Evolutionary conservation across 306 rosid genomes (phyloP), one percentile per base, ranked within the genome.

Genomic region (Vigna mungo): DNA sequence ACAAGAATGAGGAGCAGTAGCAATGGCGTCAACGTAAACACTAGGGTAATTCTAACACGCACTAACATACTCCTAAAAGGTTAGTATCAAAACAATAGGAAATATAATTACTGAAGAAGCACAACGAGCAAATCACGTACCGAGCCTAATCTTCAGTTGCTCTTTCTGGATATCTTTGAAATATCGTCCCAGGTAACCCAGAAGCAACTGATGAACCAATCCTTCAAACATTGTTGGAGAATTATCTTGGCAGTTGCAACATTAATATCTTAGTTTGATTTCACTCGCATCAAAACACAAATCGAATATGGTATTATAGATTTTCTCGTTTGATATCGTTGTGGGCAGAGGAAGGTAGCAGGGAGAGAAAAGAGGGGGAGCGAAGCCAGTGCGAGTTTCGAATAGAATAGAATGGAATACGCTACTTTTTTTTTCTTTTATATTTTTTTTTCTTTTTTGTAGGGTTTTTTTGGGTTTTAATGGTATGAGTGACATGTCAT

Each of bases 111-210:
- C 16, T n/a, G 36, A 58, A 68, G 18, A 36, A 61, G 72, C 60
- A 61, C 4, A 74, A 16, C 4, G 48, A 68, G 64, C 48, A n/a
- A 44, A 21, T 27, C 7, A 68, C 60, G 2, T 88, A 91, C 98
- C 98, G 20, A 94, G 84, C 23, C 91, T 85, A 83, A 94, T 86
- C 84, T 94, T 94, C 60, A 94, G 93, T 87, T 94, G 92, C 68
- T 92, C 90, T 76, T 85, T 90, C 89, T 89, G 97, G 30, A 94
- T 88, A 83, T 94, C 97, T 80, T 88, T 92, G 76, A 94, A 80
- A 72, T 89, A 94, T 66, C 87, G 90, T 14, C 97, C 92, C 16
- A 94, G 76, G 82, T 90, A 94, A 27, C 98, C 98, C 63, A 87
- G 79, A 72, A 94, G 93, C 73, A 94, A 78, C 86, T 88, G 97